A percentile compares a stretch with the other conserved stretches of the same genome.
Evolutionary conservation across 78 protist genomes (phyloP).

Genomic region (Protostelium mycophagum): DNA sequence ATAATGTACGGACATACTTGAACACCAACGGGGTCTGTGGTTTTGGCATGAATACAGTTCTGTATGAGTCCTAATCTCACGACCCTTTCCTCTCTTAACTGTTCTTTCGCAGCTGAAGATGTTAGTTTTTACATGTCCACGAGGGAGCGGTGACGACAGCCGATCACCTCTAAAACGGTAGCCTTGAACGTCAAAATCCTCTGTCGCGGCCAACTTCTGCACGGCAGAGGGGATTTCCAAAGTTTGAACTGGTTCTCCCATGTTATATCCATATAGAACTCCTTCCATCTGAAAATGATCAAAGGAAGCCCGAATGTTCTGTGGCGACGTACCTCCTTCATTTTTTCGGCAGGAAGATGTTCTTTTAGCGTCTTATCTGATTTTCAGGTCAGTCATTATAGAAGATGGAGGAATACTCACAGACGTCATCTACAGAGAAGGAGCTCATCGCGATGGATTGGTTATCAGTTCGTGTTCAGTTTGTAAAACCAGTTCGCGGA

Average conservation of each 20-base stretch:
- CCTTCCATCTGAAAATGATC: constrained; percentile 14
- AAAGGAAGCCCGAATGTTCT: background rate
- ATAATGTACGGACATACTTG: constrained; percentile 15
- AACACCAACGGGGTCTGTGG: constrained; percentile 76
- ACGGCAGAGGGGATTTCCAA: constrained; percentile 32
- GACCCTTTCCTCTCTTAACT: constrained; percentile 61
- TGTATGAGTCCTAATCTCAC: constrained; percentile 87
- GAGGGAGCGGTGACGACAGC: constrained; percentile 1
- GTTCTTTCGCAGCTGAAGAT: constrained; percentile 43
- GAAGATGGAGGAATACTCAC: background rate
- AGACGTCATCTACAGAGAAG: background rate
- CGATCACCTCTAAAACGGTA: constrained; percentile 8
- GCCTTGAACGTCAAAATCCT: constrained; percentile 53
- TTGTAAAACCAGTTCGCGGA: too few relatives aligned
- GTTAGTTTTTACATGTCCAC: too few relatives aligned
- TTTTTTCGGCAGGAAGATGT: constrained; percentile 63
- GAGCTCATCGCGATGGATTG: too few relatives aligned
- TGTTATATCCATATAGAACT: constrained; percentile 56
- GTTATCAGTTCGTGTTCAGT: too few relatives aligned
- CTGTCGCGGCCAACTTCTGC: constrained; percentile 20
- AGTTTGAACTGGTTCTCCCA: constrained; percentile 25
- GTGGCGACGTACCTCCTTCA: constrained; percentile 39
- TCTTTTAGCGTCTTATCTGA: constrained; percentile 30
- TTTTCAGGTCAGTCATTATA: background rate
- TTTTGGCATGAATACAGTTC: constrained; percentile 69